Base-by-base conservation (phyloP, 139 green algal species). In the Coelastrella sp. region DNA sequence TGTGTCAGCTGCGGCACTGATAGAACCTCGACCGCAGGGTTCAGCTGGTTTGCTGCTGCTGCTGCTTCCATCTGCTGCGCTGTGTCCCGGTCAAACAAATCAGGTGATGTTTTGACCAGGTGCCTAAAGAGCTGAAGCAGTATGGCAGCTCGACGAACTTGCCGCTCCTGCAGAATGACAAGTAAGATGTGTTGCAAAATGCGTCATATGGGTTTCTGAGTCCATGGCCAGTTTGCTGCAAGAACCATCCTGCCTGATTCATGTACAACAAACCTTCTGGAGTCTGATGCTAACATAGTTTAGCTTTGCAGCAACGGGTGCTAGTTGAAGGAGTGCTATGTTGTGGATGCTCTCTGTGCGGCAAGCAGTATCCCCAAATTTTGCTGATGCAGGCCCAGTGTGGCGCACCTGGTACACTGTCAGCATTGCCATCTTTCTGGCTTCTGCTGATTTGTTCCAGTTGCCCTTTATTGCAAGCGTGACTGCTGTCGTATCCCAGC, bases 401-500 rank as follows among this genome's bases (percentile, higher is more conserved):
- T 50, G 34, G 21, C 25, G 7, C 13, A 82, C 75, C 75, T 82
- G 75, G 23, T 82, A 82, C 21, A 71, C 75, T 59, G 75, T 60
- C 4, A 82, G 75, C 75, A 82, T 82, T 4, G 75, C 75, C 75
- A 82, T 82, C 53, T 68, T 81, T 25, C 73, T 50, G 41, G 73
- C 73, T 60, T 79, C 19, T 37, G 50, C 27, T 11, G 51, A 27
- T n/a, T 63, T 64, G 11, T 51, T 21, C 75, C 75, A 82, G 0
- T 34, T 82, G 51, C 75, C 75, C 2, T 35, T n/a, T 35, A 82
- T 51, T 5, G 53, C n/a, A 6, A 82, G 75, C 25, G 13, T 21
- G 6, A 82, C 75, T 13, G 15, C 75, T 19, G 53, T 82, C 4
- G 35, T 57, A 23, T 69, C 51, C 75, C 75, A 82, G 53, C 53